Evolutionary conservation across 768 basidiomycete species (phyloP).

Genomic region (Psilocybe cyanescens): DNA sequence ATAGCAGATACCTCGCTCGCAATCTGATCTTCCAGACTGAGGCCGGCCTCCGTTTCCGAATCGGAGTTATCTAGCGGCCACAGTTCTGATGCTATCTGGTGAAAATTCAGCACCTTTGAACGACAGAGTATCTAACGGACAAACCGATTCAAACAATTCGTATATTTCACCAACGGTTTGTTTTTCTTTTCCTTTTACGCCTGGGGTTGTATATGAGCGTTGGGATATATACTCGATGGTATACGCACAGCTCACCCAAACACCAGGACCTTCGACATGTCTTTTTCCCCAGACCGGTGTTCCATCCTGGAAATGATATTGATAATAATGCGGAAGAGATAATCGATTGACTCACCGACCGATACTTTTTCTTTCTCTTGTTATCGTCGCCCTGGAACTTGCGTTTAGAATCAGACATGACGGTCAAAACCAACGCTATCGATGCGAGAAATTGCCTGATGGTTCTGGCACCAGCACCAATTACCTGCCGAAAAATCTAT

Average conservation of each 20-base stretch:
- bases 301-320: constrained; percentile 52
- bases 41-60: constrained; percentile 36
- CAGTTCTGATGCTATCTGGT: constrained; percentile 76
- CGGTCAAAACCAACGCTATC: constrained; percentile 5
- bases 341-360: constrained; percentile 42
- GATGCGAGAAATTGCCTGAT: neutral
- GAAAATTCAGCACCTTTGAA: constrained; percentile 5
- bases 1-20: constrained; percentile 72
- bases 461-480: too few species aligned
- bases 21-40: constrained; percentile 72
- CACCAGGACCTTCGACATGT: constrained; percentile 76
- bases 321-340: neutral
- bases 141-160: constrained; percentile 77
- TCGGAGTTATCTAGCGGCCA: constrained; percentile 58
- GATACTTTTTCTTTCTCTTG: constrained; percentile 51
- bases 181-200: constrained; percentile 82
- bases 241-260: constrained; percentile 78
- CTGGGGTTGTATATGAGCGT: constrained; percentile 27
- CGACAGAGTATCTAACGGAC: constrained; percentile 23
- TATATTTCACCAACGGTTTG: constrained; percentile 77
- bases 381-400: constrained; percentile 30
- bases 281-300: constrained; percentile 68
- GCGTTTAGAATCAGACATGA: constrained; percentile 31
- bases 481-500: neutral
- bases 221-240: neutral